Percentiles rank a stretch among this genome's conserved stretches.
phyloP scores from a whole-genome alignment of 805 yeast genomes.

The Yamadazyma olivae region DNA sequence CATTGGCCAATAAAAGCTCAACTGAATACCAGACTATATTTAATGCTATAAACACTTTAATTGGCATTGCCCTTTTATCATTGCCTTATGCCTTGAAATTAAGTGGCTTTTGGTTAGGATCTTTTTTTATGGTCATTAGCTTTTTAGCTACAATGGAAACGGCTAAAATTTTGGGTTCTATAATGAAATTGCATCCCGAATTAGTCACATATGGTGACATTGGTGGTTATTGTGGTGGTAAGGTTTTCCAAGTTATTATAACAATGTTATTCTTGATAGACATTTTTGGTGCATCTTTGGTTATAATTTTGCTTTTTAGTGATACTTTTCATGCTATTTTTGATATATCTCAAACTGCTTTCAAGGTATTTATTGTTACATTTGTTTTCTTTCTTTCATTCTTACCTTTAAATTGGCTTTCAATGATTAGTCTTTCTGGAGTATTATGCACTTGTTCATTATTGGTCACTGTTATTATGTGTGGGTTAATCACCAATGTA shows the following conservation, averaged over 20 bases:
- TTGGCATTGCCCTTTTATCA: conserved; percentile 75
- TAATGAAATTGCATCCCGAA: conserved; percentile 36
- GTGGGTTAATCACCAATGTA: conserved; percentile 40
- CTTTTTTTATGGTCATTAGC: conserved; percentile 37
- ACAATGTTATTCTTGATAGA: conserved; percentile 53
- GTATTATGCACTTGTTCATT: conserved; percentile 53
- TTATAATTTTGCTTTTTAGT: conserved; percentile 56
- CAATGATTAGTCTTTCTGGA: conserved; percentile 54
- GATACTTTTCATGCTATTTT: conserved; percentile 56
- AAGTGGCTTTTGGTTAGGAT: conserved; percentile 65
- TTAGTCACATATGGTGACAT: conserved; percentile 59
- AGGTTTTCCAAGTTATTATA: conserved; percentile 38
- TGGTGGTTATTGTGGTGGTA: conserved; percentile 50
- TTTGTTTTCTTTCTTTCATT: conserved; percentile 48
- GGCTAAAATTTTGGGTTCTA: conserved; percentile 51
- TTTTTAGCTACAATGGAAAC: conserved; percentile 52
- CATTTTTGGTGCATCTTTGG: conserved; percentile 57
- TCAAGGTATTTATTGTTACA: conserved; percentile 37
- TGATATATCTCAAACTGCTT: conserved; percentile 17
- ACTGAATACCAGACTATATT: conserved; percentile 70
- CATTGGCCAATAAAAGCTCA: conserved; percentile 27
- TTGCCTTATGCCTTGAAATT: conserved; percentile 66
- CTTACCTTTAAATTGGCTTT: conserved; percentile 52
- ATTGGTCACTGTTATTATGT: conserved; percentile 40
- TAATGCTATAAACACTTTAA: conserved; percentile 67